Base-by-base conservation (phyloP, 305 asterid species). In the Andrographis paniculata region DNA sequence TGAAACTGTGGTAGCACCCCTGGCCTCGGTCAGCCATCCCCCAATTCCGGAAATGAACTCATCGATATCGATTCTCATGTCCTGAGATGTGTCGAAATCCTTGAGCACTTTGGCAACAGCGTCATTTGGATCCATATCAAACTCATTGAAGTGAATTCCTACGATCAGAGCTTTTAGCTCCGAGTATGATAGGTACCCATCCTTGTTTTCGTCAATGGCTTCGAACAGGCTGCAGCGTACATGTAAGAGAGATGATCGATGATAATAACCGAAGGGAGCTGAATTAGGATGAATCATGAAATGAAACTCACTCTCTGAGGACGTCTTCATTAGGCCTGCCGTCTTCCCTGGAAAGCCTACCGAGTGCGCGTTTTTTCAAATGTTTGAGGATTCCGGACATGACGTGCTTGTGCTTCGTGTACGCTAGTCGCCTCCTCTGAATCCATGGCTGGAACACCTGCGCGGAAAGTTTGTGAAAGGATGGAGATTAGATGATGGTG, bases 381-480 rank as follows among this genome's bases (percentile, higher is more conserved):
- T 83, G 75, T 68, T 65, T 72, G 53, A 89, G 59, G 69, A 89
- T 63, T 45, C 96, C 96, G 3, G 98, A 78, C 45, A 82, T 75
- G 58, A 89, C 76, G 55, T 76, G 96, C 71, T 78, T 80, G 60
- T 82, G 95, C 76, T 82, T 76, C 50, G 73, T 74, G 53, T 39
- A 86, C 45, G 73, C 86, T 55, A 89, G 77, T 17, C 82, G 77
- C 61, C 98, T 82, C 69, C 64, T 73, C 55, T 91, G 99, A 52
- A 91, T 72, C 94, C 77, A 66, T 10, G 99, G 99, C 65, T 83
- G 94, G 63, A 86, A 80, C 3, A 87, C 88, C 97, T 87, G 80
- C 48, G 69, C 15, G 35, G 52, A 20, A 48, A 52, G 55, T 57
- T 48, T 2, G n/a, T 6, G 2, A 2, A 36, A 24, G 4, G 4